Evolutionary conservation across 2,329 filamentous ascomycete species (phyloP).

Genomic region (Rhynchosporium graminicola): DNA sequence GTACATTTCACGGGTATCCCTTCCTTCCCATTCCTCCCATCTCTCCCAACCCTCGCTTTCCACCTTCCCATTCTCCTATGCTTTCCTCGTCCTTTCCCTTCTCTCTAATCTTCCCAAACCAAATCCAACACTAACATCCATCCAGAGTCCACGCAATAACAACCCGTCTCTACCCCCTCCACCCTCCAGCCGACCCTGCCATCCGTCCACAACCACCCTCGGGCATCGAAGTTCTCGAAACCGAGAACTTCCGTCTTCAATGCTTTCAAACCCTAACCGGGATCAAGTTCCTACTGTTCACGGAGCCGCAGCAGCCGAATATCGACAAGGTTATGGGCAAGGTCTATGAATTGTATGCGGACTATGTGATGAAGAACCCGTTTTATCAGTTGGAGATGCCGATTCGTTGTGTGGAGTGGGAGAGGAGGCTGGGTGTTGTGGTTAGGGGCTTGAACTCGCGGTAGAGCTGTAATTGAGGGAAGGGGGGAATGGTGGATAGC

Average conservation of each 20-base stretch:
- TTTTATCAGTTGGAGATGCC: conserved; percentile 99
- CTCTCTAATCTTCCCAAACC: neutral
- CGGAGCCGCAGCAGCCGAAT: conserved; percentile 72
- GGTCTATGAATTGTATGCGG: conserved; percentile 92
- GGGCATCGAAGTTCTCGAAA: conserved; percentile 90
- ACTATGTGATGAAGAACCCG: conserved; percentile 99
- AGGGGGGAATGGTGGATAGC: neutral
- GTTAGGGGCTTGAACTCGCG: conserved; percentile 69
- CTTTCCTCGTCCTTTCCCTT: neutral
- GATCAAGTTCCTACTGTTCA: conserved; percentile 94
- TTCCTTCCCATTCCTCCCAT: conserved; percentile 25
- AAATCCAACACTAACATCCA: conserved; percentile 19
- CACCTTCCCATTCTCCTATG: conserved; percentile 33
- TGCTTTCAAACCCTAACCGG: conserved; percentile 96
- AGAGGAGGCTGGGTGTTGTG: conserved; percentile 79
- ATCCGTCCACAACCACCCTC: conserved; percentile 64
- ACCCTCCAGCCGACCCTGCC: conserved; percentile 32
- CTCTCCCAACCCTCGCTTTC: too few relatives aligned
- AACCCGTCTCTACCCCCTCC: conserved; percentile 58
- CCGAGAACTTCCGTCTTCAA: conserved; percentile 90
- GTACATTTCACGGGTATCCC: conserved; percentile 88
- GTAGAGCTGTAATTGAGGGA: conserved; percentile 13
- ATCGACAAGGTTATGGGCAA: conserved; percentile 80
- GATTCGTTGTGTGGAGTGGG: conserved; percentile 91
- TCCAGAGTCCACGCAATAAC: conserved; percentile 69